These are phyloP conservation scores for Pseudocohnilembus persalinus DNA, from an alignment of 169 alveolate species.

Conservation along the genomic window DNA sequence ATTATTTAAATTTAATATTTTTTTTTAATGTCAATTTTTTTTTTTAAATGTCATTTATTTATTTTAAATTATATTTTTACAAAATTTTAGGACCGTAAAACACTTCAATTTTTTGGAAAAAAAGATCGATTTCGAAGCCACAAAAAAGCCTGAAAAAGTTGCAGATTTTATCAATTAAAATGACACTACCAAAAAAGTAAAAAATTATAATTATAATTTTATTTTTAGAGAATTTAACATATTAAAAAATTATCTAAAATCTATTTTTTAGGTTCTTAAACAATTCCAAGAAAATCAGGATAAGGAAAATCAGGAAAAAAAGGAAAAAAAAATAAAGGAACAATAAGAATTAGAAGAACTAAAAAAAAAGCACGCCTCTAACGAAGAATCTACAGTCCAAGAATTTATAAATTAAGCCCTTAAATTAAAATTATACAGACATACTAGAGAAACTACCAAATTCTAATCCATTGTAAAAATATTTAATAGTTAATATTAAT, in stretches of 20 bases:
- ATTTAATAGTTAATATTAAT: too few relatives aligned
- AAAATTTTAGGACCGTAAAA: conserved; percentile 29
- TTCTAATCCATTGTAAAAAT: not conserved
- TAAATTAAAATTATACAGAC: conserved; percentile 24
- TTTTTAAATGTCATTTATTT: too few relatives aligned
- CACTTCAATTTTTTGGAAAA: conserved; percentile 48
- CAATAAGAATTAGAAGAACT: conserved; percentile 19
- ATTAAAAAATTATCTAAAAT: conserved; percentile 5
- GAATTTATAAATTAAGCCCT: conserved; percentile 27
- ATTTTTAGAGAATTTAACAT: too few relatives aligned
- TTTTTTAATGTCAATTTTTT: too few relatives aligned
- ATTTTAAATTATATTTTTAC: conserved; percentile 10
- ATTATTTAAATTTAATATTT: not conserved
- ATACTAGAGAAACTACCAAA: conserved; percentile 50
- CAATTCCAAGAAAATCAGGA: not conserved
- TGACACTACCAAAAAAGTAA: conserved; percentile 43
- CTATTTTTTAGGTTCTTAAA: not conserved
- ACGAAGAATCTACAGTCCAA: too few relatives aligned
- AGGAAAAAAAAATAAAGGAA: conserved; percentile 30
- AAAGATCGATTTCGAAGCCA: conserved; percentile 17
- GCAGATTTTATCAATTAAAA: conserved; percentile 35
- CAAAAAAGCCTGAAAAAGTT: conserved; percentile 21
- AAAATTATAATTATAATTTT: too few relatives aligned
- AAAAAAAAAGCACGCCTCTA: too few relatives aligned
- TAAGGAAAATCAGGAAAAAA: conserved; percentile 23